Evolutionary conservation across 2,329 filamentous ascomycete species (phyloP).

Genomic region (Cadophora luteo-olivacea): DNA sequence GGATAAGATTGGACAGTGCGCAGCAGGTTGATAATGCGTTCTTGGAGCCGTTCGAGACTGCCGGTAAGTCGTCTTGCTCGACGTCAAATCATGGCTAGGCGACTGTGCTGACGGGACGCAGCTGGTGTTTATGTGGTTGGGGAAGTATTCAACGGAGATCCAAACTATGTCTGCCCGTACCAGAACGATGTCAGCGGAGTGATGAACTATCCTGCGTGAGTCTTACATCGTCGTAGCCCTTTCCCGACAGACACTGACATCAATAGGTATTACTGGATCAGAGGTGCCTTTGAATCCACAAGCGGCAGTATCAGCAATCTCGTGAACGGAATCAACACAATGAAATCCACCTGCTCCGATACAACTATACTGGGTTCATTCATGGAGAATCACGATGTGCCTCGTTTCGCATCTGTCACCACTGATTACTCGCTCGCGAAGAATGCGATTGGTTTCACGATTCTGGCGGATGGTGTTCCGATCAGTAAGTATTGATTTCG

Average conservation of each 20-base stretch:
- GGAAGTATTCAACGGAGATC: slow-evolving; percentile 63
- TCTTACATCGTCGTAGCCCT: neutral
- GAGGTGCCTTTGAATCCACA: slow-evolving; percentile 39
- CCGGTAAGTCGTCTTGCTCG: slow-evolving; percentile 39
- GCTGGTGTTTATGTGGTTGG: slow-evolving; percentile 66
- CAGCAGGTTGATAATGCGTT: slow-evolving; percentile 57
- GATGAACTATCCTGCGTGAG: slow-evolving; percentile 63
- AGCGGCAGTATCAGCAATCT: slow-evolving; percentile 41
- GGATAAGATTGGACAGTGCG: slow-evolving; percentile 57
- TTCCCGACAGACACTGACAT: neutral
- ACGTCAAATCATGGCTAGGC: neutral
- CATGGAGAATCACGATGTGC: slow-evolving; percentile 46
- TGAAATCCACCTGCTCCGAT: slow-evolving; percentile 44
- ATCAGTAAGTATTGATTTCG: slow-evolving; percentile 43
- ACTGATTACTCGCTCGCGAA: slow-evolving; percentile 46
- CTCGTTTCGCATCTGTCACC: slow-evolving; percentile 38
- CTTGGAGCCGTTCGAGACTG: slow-evolving; percentile 58
- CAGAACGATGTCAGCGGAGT: slow-evolving; percentile 62
- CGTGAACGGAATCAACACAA: slow-evolving; percentile 40
- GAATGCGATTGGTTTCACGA: slow-evolving; percentile 56
- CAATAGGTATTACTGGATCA: slow-evolving; percentile 39
- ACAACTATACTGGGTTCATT: slow-evolving; percentile 50
- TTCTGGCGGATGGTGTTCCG: slow-evolving; percentile 58
- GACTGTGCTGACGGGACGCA: slow-evolving; percentile 30
- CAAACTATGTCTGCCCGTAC: slow-evolving; percentile 60